Evolutionary conservation across 805 yeast species (phyloP), one percentile per base, ranked within the genome.

Genomic region (Yamadazyma paraphyllophila): DNA sequence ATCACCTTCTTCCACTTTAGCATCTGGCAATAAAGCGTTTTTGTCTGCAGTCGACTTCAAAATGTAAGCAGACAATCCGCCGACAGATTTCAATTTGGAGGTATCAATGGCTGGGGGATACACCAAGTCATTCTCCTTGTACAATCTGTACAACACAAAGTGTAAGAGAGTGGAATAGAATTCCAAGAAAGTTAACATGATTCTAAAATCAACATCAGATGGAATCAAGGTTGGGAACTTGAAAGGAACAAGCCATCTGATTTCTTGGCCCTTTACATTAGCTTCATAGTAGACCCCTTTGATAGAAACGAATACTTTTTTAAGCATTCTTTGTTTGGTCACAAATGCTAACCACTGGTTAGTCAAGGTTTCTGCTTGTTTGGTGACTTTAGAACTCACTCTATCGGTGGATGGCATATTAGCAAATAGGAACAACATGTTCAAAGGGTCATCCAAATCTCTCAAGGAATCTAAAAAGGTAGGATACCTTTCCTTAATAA

Each of bases 231-330:
- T 96, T 14, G 99, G 97, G 74, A 91, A 94, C 67, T 90, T 94
- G 78, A 85, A 94, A 17, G 99, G 99, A 39, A 89, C 96, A 49
- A 94, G 80, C 99, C 99, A 94, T 69, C 92, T 80, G 38, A 94
- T 77, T 54, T 88, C 96, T 66, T 90, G 96, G 54, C 99, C 99
- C 65, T 79, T 83, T 39, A 94, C 82, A 50, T 65, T 79, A 29
- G 97, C 98, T 65, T 90, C 89, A 63, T 92, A 94, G 68, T 94
- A 94, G 13, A 92, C 95, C 71, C 99, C 99, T 68, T 94, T 94
- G 61, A 94, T 92, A 40, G 96, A 86, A 32, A 94, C 97, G 70
- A 94, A 94, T 12, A 90, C 96, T 65, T 92, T 94, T 56, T 83
- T 81, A 55, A 94, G 69, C 30, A 82, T 71, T 59, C 90, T 78